Evolutionary conservation across 1,284 basidiomycete species (phyloP), one percentile per base, ranked within the genome.

Genomic region (Pascua guehoae): DNA sequence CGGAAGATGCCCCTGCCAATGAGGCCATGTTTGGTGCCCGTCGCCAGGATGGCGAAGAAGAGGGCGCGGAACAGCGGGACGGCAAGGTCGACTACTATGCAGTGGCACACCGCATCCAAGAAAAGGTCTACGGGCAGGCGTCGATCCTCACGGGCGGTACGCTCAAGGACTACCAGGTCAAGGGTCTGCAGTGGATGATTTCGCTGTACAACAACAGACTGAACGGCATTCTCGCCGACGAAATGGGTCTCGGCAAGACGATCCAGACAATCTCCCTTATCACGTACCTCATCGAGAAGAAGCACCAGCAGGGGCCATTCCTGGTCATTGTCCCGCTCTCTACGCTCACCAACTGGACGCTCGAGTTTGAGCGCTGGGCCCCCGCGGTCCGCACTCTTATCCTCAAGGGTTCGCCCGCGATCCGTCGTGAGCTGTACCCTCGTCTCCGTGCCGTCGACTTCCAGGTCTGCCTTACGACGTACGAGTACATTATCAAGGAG

Each of bases 401-500:
- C 43, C 97, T 98, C 81, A 98, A 97, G 72, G 96, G 96, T 61
- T 92, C 93, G 64, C 94, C 90, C 12, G 77, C 83, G 41, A 66
- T 67, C 11, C 69, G 77, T 63, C 69, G 69, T 49, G 73, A 76
- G 40, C 61, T 69, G 24, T 73, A 75, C 55, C 67, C 69, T 12
- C 69, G 71, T 41, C 59, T 77, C 43, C 64, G 73, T 40, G 69
- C 73, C n/a, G 65, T 67, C 45, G 85, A 90, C 66, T 98, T 98
- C 83, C 93, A 98, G 73, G 96, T 98, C 18, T 80, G 98, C 58
- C 78, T 98, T 55, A 98, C 96, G 14, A 98, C 96, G 0, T 99
- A 97, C 77, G 96, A 99, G 77, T 98, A 98, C 73, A 95, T 99
- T 76, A 96, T 98, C 82, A 97, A 97, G 81, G 96, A 99, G 78